A percentile compares a stretch with the other conserved stretches of the same genome.
phyloP scores from a whole-genome alignment of 148 eudicot genomes.

The Talinum fruticosum region DNA sequence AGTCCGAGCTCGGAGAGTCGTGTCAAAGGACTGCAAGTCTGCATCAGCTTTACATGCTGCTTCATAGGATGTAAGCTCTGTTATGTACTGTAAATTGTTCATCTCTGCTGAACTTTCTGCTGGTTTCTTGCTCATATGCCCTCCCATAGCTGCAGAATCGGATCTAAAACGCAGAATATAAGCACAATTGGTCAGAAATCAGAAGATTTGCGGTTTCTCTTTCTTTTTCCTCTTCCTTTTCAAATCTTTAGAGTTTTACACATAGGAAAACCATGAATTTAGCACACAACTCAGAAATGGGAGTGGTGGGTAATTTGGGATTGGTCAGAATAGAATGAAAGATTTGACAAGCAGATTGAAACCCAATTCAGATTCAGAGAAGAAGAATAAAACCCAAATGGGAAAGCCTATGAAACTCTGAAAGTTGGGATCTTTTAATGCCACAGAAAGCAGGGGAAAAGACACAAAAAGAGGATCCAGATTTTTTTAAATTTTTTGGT shows the following conservation, averaged over 20 bases:
- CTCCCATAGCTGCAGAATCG: conserved; percentile 53
- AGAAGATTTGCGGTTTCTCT: neutral
- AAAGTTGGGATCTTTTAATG: conserved; percentile 22
- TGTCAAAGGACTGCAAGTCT: conserved; percentile 66
- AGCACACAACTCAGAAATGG: conserved; percentile 8
- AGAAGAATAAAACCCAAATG: conserved; percentile 26
- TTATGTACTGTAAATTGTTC: conserved; percentile 45
- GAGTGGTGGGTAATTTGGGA: neutral
- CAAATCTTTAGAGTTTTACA: neutral
- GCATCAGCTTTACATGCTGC: conserved; percentile 67
- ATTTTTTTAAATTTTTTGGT: conserved; percentile 3
- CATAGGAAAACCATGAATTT: conserved; percentile 16
- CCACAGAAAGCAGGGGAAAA: neutral
- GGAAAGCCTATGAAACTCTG: conserved; percentile 1
- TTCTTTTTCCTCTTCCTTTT: neutral
- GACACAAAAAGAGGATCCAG: neutral
- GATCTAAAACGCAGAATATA: conserved; percentile 8
- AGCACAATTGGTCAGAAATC: neutral
- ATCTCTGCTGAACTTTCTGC: conserved; percentile 51
- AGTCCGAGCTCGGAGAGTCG: conserved; percentile 64
- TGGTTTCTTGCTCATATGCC: conserved; percentile 63
- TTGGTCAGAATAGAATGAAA: neutral
- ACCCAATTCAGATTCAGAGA: conserved; percentile 17
- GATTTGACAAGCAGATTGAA: conserved; percentile 1
- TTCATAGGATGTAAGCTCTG: conserved; percentile 67